Percentiles rank a stretch among this genome's conserved stretches.
phyloP scores from a whole-genome alignment of 2,329 filamentous ascomycete genomes.

The Xylariaceae sp. region DNA sequence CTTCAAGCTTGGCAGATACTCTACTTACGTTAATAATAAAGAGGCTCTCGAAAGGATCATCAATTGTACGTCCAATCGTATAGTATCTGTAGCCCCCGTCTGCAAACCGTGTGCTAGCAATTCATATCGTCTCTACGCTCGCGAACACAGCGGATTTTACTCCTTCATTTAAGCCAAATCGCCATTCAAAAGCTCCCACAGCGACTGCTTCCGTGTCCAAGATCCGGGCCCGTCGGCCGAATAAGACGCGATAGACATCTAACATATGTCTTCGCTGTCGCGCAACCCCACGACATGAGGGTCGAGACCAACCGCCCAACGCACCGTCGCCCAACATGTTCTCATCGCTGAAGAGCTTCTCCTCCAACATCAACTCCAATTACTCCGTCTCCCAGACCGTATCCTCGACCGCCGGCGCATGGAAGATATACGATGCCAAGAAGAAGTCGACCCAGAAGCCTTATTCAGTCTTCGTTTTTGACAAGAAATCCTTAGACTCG shows the following conservation, averaged over 20 bases:
- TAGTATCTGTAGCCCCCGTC: no score
- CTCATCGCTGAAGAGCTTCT: constrained; percentile 91
- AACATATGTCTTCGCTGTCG: constrained; percentile 26
- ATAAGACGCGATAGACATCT: constrained; percentile 7
- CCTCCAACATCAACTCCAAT: constrained; percentile 88
- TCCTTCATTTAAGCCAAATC: no score
- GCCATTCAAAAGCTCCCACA: no score
- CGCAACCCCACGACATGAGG: constrained; percentile 37
- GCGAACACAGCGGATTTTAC: no score
- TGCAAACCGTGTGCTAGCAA: no score
- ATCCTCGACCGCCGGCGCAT: constrained; percentile 84
- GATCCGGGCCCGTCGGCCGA: neutral
- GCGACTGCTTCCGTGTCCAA: neutral
- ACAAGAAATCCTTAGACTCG: constrained; percentile 81
- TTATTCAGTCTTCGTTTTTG: constrained; percentile 93
- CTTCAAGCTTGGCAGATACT: no score
- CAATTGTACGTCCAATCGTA: no score
- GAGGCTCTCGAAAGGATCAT: no score
- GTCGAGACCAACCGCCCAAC: constrained; percentile 27
- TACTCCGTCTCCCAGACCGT: constrained; percentile 81
- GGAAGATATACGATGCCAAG: constrained; percentile 98
- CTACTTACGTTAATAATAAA: no score
- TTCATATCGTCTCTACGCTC: no score
- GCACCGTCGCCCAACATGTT: constrained; percentile 70
- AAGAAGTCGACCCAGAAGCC: constrained; percentile 91